A percentile compares a stretch with the other conserved stretches of the same genome.
These are phyloP conservation scores for Yamadazyma oceani DNA, from an alignment of 1,139 yeast species.

Conservation along the genomic window DNA sequence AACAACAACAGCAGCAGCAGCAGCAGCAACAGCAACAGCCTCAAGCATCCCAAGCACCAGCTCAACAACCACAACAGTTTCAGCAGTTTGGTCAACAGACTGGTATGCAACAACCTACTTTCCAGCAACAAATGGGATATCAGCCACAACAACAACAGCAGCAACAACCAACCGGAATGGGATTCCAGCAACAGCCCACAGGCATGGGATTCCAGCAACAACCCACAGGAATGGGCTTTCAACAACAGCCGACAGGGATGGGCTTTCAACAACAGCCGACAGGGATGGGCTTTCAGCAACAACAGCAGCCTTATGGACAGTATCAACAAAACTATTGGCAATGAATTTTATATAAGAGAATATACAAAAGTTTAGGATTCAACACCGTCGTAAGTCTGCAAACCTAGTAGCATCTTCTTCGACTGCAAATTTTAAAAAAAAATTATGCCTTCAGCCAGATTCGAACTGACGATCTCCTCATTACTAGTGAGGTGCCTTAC, in stretches of 20 bases:
- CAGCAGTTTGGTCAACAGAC: conserved; percentile 7
- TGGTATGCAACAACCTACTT: conserved; percentile 14
- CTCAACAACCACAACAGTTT: conserved; percentile 14
- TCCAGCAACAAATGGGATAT: conserved; percentile 6
- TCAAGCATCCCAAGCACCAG: conserved; percentile 20
- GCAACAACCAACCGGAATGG: conserved; percentile 12
- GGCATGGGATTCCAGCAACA: conserved; percentile 2
- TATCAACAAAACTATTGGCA: conserved; percentile 9
- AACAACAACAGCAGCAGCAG: conserved; percentile 9
- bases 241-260: conserved; percentile 12
- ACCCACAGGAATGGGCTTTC: neutral
- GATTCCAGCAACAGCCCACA: conserved; percentile 5
- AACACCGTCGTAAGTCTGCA: too few relatives aligned
- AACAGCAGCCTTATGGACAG: conserved; percentile 1
- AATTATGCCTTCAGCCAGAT: conserved; percentile 7
- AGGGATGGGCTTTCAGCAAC: conserved; percentile 2
- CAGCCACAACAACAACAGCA: too few relatives aligned
- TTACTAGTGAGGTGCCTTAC: conserved; percentile 25
- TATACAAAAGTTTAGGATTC: conserved; percentile 1
- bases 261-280: conserved; percentile 15
- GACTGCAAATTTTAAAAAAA: too few relatives aligned
- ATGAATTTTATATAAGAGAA: conserved; percentile 3
- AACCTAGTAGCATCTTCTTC: too few relatives aligned
- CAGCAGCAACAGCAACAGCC: conserved; percentile 14
- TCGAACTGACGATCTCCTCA: conserved; percentile 51